Evolutionary conservation across 2,329 filamentous ascomycete genomes (phyloP).

Genomic region (Aureobasidium pullulans): DNA sequence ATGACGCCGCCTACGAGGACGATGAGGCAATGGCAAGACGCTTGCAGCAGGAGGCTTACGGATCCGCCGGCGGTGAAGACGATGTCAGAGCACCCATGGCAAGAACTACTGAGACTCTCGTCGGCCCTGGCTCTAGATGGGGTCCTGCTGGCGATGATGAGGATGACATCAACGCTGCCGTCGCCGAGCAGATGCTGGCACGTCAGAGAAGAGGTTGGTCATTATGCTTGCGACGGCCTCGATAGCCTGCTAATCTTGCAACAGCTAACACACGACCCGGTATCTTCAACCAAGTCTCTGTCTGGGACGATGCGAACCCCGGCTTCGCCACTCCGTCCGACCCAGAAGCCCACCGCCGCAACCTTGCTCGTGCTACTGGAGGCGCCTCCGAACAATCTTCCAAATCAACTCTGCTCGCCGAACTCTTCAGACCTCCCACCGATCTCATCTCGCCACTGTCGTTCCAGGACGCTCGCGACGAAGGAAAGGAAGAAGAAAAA

Average conservation of each 20-base stretch:
- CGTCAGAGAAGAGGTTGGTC: slow-evolving; percentile 33
- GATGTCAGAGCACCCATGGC: slow-evolving; percentile 84
- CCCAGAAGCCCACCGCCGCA: slow-evolving; percentile 43
- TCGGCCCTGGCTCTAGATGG: slow-evolving; percentile 57
- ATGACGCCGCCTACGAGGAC: slow-evolving; percentile 59
- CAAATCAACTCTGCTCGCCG: slow-evolving; percentile 73
- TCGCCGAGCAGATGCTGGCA: slow-evolving; percentile 55
- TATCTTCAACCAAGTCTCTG: slow-evolving; percentile 63
- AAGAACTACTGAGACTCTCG: slow-evolving; percentile 82
- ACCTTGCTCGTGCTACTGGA: slow-evolving; percentile 54
- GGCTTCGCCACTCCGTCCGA: slow-evolving; percentile 25
- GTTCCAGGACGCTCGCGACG: slow-evolving; percentile 78
- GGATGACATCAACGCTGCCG: slow-evolving; percentile 51
- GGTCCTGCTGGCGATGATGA: slow-evolving; percentile 34
- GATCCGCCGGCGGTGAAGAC: slow-evolving; percentile 45
- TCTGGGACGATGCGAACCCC: slow-evolving; percentile 49
- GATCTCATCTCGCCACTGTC: slow-evolving; percentile 72
- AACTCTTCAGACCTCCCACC: slow-evolving; percentile 87
- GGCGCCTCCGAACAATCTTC: slow-evolving; percentile 57
- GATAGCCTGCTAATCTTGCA: slow-evolving; percentile 29
- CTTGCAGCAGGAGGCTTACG: slow-evolving; percentile 87
- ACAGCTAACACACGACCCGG: slow-evolving; percentile 40
- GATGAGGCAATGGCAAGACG: slow-evolving; percentile 89
- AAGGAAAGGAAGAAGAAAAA: slow-evolving; percentile 81
- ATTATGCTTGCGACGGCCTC: slow-evolving; percentile 23